These are phyloP conservation scores for Sporothrix brasiliensis DNA, from an alignment of 2,329 filamentous ascomycete species.

Conservation along the genomic window DNA sequence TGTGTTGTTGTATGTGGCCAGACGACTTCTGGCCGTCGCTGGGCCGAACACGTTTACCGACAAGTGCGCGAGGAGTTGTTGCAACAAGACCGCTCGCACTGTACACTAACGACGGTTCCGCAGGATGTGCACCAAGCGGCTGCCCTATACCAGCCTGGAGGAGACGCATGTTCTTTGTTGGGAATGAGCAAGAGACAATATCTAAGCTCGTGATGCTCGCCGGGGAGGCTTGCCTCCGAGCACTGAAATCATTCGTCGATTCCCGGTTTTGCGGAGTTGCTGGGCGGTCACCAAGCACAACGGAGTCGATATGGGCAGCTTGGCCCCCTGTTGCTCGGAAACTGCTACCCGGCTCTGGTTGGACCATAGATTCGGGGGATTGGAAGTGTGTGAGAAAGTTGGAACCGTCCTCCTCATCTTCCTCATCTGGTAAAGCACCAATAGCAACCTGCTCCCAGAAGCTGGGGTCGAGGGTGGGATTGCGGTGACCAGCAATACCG, in stretches of 20 bases:
- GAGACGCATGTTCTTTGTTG: conserved; percentile 53
- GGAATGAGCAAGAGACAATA: conserved; percentile 66
- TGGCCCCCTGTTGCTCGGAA: conserved; percentile 46
- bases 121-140: conserved; percentile 59
- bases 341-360: conserved; percentile 8
- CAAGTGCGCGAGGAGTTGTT: conserved; percentile 59
- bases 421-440: conserved; percentile 50
- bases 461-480: conserved; percentile 57
- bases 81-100: conserved; percentile 56
- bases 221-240: conserved; percentile 53
- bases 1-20: conserved; percentile 58
- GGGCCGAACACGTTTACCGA: conserved; percentile 62
- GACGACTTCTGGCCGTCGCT: conserved; percentile 40
- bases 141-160: conserved; percentile 47
- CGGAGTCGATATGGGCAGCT: conserved; percentile 53
- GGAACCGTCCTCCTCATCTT: conserved; percentile 46
- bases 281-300: conserved; percentile 51
- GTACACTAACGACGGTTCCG: conserved; percentile 54
- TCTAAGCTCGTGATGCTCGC: conserved; percentile 63
- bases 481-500: conserved; percentile 66
- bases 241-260: conserved; percentile 37
- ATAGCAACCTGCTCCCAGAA: conserved; percentile 57
- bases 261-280: conserved; percentile 50
- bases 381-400: conserved; percentile 44
- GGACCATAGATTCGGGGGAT: conserved; percentile 31